Conservation (phyloP, 352 stramenopile species). For the Thraustochytrium sp. region DNA sequence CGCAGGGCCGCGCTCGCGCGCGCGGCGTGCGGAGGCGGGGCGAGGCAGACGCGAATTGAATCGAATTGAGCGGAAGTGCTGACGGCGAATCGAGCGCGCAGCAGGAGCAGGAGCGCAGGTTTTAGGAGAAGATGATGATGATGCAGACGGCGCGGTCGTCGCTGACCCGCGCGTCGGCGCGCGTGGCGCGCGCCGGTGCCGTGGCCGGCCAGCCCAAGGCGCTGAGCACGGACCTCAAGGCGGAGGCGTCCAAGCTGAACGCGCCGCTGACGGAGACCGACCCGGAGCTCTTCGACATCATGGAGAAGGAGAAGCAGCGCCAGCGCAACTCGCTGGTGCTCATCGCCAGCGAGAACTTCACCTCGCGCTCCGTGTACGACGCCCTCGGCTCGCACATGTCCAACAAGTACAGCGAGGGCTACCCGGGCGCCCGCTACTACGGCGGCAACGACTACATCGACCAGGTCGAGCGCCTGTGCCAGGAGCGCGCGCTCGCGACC, state of each 20-base stretch:
- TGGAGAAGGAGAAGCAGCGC: slow-evolving; percentile 94
- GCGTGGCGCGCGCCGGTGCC: background rate
- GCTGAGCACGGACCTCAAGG: background rate
- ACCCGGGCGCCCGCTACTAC: slow-evolving; percentile 93
- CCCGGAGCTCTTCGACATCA: slow-evolving; percentile 85
- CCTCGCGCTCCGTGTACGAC: slow-evolving; percentile 91
- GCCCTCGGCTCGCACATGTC: slow-evolving; percentile 95
- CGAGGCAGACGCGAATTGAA: no score
- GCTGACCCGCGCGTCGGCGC: no score
- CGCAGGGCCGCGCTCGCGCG: no score
- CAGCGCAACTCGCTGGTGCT: slow-evolving; percentile 95
- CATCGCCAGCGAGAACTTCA: slow-evolving; percentile 99
- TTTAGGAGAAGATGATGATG: no score
- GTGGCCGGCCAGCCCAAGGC: background rate
- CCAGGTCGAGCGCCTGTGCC: slow-evolving; percentile 94
- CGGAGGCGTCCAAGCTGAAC: slow-evolving; percentile 42
- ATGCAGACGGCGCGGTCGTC: no score
- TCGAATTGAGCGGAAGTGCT: no score
- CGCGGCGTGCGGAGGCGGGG: no score
- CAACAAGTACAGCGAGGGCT: slow-evolving; percentile 98
- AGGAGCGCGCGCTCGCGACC: slow-evolving; percentile 88
- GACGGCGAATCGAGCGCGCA: no score
- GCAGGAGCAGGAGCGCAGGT: no score
- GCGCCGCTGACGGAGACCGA: slow-evolving; percentile 75
- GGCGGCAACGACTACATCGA: slow-evolving; percentile 99